A percentile compares a stretch with the other conserved stretches of the same genome.
Conservation (phyloP, 805 yeast genomes). For the Myxozyma sirexii region DNA sequence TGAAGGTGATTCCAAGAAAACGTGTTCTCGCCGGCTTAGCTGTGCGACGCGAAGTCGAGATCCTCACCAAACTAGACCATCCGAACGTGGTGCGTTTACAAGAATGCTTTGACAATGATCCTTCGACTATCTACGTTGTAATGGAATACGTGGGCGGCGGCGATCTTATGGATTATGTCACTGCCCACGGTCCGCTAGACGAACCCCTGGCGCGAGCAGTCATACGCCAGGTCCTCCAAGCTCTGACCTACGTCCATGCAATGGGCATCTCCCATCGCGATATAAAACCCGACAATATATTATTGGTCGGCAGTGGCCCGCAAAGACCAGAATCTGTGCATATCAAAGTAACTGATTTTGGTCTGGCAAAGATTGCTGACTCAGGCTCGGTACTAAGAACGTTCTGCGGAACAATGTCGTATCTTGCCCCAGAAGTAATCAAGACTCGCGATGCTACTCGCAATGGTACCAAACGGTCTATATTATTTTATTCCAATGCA, state of each 20-base stretch:
- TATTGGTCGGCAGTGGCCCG: slow-evolving; percentile 89
- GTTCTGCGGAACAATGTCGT: slow-evolving; percentile 96
- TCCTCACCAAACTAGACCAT: slow-evolving; percentile 64
- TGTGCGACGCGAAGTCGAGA: slow-evolving; percentile 82
- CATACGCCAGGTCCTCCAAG: slow-evolving; percentile 78
- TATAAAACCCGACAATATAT: slow-evolving; percentile 91
- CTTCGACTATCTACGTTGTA: slow-evolving; percentile 76
- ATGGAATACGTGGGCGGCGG: slow-evolving; percentile 98
- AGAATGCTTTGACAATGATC: slow-evolving; percentile 78
- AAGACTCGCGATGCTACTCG: slow-evolving; percentile 44
- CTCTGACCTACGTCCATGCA: slow-evolving; percentile 83
- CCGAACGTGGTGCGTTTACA: slow-evolving; percentile 81
- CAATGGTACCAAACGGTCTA: slow-evolving; percentile 35
- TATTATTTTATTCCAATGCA: slow-evolving; percentile 64
- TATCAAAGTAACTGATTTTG: slow-evolving; percentile 95
- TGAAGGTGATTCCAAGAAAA: slow-evolving; percentile 81
- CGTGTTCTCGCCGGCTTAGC: slow-evolving; percentile 77
- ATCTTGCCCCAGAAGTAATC: slow-evolving; percentile 92
- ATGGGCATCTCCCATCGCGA: slow-evolving; percentile 95
- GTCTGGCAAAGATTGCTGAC: slow-evolving; percentile 87
- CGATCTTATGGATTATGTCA: slow-evolving; percentile 95
- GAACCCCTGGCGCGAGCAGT: slow-evolving; percentile 90
- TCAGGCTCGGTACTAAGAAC: slow-evolving; percentile 88
- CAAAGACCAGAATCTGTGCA: slow-evolving; percentile 47
- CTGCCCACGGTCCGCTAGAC: slow-evolving; percentile 81